Conservation (phyloP, 1,284 basidiomycete species). For the Ceratobasidium sp. region DNA sequence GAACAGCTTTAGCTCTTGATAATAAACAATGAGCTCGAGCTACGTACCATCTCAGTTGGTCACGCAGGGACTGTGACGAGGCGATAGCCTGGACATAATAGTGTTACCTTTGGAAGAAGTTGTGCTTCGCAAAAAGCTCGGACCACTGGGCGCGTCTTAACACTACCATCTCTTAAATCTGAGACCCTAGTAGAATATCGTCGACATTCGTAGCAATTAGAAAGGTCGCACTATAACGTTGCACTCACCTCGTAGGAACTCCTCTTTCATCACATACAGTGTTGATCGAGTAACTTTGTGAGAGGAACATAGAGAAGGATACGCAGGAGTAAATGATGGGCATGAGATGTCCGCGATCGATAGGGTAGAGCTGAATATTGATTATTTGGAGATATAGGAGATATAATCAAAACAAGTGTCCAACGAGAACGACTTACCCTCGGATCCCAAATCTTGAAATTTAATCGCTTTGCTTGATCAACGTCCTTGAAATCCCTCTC, state of each 20-base stretch:
- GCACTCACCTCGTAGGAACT: conserved; percentile 85
- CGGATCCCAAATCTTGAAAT: conserved; percentile 97
- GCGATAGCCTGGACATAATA: conserved; percentile 99
- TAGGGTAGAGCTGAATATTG: conserved; percentile 78
- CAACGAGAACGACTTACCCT: conserved; percentile 60
- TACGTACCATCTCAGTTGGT: conserved; percentile 94
- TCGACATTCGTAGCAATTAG: too few species aligned
- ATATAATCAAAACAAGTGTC: background rate
- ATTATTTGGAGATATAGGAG: background rate
- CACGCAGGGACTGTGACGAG: conserved; percentile 79
- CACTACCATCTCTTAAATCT: conserved; percentile 91
- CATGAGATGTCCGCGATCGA: conserved; percentile 95
- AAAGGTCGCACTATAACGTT: conserved; percentile 20
- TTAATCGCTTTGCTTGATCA: conserved; percentile 60
- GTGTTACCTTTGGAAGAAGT: conserved; percentile 97
- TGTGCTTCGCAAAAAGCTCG: conserved; percentile 90
- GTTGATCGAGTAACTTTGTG: conserved; percentile 98
- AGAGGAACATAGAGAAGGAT: conserved; percentile 98
- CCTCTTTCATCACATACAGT: conserved; percentile 94
- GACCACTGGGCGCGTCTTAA: conserved; percentile 85
- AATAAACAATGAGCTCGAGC: conserved; percentile 8
- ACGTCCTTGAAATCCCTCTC: conserved; percentile 69
- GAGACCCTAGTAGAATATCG: conserved; percentile 78
- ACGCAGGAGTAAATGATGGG: conserved; percentile 99
- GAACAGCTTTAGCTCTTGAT: background rate